Evolutionary conservation across 2,329 filamentous ascomycete genomes (phyloP).

Genomic region (Aspergillus chevalieri): DNA sequence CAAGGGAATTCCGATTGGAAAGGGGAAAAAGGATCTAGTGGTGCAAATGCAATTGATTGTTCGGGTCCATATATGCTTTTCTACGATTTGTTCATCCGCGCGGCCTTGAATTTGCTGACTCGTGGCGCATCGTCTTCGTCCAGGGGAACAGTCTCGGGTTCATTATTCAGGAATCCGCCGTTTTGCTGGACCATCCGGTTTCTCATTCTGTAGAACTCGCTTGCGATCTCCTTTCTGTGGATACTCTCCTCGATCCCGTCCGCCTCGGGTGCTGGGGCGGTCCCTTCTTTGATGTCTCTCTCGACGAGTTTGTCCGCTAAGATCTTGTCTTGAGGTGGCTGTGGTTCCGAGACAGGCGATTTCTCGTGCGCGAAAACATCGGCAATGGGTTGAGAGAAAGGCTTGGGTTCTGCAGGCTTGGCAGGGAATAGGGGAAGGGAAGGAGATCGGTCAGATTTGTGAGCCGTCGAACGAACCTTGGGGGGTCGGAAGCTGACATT

Average conservation of each 20-base stretch:
- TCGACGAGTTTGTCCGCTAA: constrained; percentile 57
- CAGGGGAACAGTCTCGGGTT: constrained; percentile 60
- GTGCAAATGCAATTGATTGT: neutral
- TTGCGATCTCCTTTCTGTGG: constrained; percentile 69
- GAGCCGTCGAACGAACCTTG: constrained; percentile 13
- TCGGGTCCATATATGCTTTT: constrained; percentile 3
- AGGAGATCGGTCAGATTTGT: constrained; percentile 19
- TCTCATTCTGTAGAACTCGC: constrained; percentile 75
- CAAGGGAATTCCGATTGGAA: neutral
- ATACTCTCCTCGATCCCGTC: constrained; percentile 68
- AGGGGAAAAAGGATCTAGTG: neutral
- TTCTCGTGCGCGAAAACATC: constrained; percentile 12
- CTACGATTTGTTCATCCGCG: constrained; percentile 28
- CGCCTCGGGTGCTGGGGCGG: constrained; percentile 39
- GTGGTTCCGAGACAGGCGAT: constrained; percentile 15
- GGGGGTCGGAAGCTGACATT: constrained; percentile 13
- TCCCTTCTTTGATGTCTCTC: constrained; percentile 35
- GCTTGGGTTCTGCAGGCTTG: constrained; percentile 30
- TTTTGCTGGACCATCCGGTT: constrained; percentile 77
- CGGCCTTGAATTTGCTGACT: constrained; percentile 45
- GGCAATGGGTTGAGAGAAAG: constrained; percentile 33
- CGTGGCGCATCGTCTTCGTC: constrained; percentile 51
- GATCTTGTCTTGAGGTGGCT: constrained; percentile 42
- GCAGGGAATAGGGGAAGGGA: constrained; percentile 33
- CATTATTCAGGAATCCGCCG: constrained; percentile 71